Percentiles rank a stretch among this genome's conserved stretches.
Evolutionary conservation across 2,329 filamentous ascomycete species (phyloP).

Genomic region (Metarhizium humberi): DNA sequence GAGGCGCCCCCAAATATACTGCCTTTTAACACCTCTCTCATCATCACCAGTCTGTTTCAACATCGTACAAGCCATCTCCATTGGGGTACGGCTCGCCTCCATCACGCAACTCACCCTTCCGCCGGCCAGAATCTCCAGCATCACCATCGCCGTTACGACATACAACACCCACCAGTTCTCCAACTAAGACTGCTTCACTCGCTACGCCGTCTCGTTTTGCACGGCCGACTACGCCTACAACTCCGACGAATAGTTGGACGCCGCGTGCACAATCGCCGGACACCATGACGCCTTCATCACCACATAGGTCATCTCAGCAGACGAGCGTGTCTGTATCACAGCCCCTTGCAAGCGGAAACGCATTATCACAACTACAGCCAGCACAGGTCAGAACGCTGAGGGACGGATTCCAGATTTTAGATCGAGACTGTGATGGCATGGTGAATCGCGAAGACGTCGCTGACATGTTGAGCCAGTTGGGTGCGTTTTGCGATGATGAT

Average conservation of each 20-base stretch:
- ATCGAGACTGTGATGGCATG: slow-evolving; percentile 76
- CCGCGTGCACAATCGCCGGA: slow-evolving; percentile 22
- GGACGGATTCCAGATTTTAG: slow-evolving; percentile 88
- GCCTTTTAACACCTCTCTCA: slow-evolving; percentile 17
- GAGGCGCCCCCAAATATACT: slow-evolving; percentile 11
- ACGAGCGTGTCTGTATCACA: slow-evolving; percentile 21
- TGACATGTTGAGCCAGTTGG: slow-evolving; percentile 80
- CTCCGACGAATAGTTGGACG: slow-evolving; percentile 27
- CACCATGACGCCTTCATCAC: slow-evolving; percentile 29
- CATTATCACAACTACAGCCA: slow-evolving; percentile 66
- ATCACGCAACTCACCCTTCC: slow-evolving; percentile 53
- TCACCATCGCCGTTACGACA: slow-evolving; percentile 58
- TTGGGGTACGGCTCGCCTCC: slow-evolving; percentile 59
- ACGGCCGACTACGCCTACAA: slow-evolving; percentile 32
- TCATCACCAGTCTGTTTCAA: slow-evolving; percentile 37
- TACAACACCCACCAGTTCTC: slow-evolving; percentile 54
- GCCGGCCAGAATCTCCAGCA: slow-evolving; percentile 50
- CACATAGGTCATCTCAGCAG: slow-evolving; percentile 21
- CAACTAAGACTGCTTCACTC: slow-evolving; percentile 33
- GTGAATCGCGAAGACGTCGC: slow-evolving; percentile 77
- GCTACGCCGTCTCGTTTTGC: slow-evolving; percentile 22
- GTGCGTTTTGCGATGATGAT: slow-evolving; percentile 29
- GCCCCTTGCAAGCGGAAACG: slow-evolving; percentile 36
- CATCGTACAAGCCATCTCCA: slow-evolving; percentile 61
- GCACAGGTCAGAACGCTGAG: slow-evolving; percentile 79